A percentile compares a stretch with the other conserved stretches of the same genome.
phyloP scores from a whole-genome alignment of 108 stramenopile species.

The Stephanodiscus minutulus region DNA sequence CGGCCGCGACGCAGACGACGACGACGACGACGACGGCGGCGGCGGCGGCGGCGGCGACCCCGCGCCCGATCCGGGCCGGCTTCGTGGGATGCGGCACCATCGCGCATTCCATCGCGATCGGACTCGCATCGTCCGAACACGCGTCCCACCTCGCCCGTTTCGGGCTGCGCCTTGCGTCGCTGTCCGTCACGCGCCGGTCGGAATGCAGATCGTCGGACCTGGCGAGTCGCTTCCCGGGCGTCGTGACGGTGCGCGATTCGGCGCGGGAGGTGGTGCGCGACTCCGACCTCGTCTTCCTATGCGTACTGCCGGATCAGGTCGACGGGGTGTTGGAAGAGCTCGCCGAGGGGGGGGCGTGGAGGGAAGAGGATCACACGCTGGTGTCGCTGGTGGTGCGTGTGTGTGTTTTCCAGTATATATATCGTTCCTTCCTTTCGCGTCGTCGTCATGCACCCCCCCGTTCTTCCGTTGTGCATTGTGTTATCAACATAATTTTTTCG shows the following conservation, averaged over 20 bases:
- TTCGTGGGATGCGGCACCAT: slow-evolving; percentile 88
- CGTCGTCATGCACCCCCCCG: background rate
- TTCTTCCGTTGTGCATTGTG: background rate
- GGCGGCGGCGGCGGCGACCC: too few relatives aligned
- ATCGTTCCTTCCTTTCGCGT: background rate
- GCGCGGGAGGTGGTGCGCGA: slow-evolving; percentile 72
- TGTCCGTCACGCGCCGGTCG: slow-evolving; percentile 67
- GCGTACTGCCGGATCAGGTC: slow-evolving; percentile 70
- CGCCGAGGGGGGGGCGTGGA: slow-evolving; percentile 49
- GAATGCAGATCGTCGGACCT: slow-evolving; percentile 56
- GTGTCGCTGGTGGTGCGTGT: slow-evolving; percentile 72
- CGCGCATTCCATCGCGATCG: slow-evolving; percentile 73
- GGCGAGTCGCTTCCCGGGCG: slow-evolving; percentile 37
- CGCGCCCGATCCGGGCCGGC: slow-evolving; percentile 40
- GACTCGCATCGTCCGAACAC: slow-evolving; percentile 38
- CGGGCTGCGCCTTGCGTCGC: slow-evolving; percentile 30
- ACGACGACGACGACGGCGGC: too few relatives aligned
- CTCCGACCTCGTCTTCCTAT: slow-evolving; percentile 75
- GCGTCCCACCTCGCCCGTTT: slow-evolving; percentile 13
- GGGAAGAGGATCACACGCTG: slow-evolving; percentile 56
- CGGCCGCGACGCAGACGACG: slow-evolving; percentile 65
- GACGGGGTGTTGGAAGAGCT: slow-evolving; percentile 54
- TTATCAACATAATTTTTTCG: background rate
- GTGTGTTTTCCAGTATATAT: too few relatives aligned
- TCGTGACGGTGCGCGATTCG: slow-evolving; percentile 62